Conservation (phyloP, 306 rosid genomes). For the Acacia melanoxylon region DNA sequence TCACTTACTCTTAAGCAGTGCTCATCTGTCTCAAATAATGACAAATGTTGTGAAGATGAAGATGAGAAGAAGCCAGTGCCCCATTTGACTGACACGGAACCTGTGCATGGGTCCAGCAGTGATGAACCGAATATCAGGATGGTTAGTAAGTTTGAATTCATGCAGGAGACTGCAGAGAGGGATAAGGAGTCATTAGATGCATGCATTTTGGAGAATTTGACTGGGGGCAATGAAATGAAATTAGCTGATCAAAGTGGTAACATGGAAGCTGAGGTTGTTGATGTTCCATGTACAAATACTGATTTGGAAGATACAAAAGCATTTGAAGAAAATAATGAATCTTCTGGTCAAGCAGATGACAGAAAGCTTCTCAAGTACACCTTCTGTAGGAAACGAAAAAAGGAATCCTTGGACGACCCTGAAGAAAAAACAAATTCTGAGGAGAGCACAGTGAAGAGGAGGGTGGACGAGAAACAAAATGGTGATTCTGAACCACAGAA, state of each 20-base stretch:
- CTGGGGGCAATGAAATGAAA: conserved; percentile 29
- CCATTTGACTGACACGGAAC: conserved; percentile 37
- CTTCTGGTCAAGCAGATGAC: conserved; percentile 41
- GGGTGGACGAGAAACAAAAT: conserved; percentile 37
- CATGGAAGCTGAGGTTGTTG: conserved; percentile 29
- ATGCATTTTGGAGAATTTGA: conserved; percentile 23
- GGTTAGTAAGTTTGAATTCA: conserved; percentile 26
- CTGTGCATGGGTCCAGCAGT: conserved; percentile 37
- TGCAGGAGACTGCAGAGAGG: conserved; percentile 36
- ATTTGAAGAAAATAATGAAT: conserved; percentile 35
- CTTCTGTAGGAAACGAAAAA: conserved; percentile 73
- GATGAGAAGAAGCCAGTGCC: conserved; percentile 41
- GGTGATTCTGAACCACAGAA: conserved; percentile 35
- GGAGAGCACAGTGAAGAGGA: conserved; percentile 42
- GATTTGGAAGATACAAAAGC: conserved; percentile 32
- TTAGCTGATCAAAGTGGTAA: conserved; percentile 24
- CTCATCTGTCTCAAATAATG: conserved; percentile 34
- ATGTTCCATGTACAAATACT: conserved; percentile 31
- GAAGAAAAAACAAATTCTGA: conserved; percentile 42
- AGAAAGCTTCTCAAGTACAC: conserved; percentile 55
- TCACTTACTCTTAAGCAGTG: conserved; percentile 53
- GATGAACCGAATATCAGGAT: conserved; percentile 34
- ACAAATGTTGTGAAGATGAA: conserved; percentile 42
- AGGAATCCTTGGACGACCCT: conserved; percentile 37
- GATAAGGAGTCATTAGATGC: conserved; percentile 29